These are phyloP conservation scores for Cantharellus anzutake DNA, from an alignment of 768 basidiomycete genomes.

Conservation along the genomic window DNA sequence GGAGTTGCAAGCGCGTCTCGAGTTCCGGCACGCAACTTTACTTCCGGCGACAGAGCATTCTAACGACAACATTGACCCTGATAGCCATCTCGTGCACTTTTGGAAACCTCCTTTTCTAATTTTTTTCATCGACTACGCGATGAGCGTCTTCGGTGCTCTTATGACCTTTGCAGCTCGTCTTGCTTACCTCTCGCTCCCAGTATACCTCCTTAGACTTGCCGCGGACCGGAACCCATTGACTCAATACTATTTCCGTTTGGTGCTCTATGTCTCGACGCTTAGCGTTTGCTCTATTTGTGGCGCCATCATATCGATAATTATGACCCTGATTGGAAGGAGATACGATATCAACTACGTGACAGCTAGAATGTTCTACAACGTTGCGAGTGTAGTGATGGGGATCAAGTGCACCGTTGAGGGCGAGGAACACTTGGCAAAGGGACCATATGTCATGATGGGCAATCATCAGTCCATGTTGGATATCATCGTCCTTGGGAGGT, in stretches of 20 bases:
- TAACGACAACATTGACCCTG: no score
- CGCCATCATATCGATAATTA: constrained; percentile 41
- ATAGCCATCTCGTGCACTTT: no score
- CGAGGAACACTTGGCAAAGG: constrained; percentile 51
- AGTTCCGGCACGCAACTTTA: no score
- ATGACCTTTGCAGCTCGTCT: constrained; percentile 14
- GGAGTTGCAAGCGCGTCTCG: no score
- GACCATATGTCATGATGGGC: constrained; percentile 56
- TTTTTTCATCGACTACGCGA: not conserved
- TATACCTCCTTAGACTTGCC: constrained; percentile 42
- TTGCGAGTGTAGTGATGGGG: constrained; percentile 44
- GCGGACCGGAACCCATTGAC: constrained; percentile 34
- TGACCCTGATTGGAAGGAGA: constrained; percentile 46
- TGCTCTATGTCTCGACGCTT: constrained; percentile 54
- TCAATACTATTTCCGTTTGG: constrained; percentile 53
- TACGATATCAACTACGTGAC: constrained; percentile 70
- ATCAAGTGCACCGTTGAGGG: constrained; percentile 67
- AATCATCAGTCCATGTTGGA: constrained; percentile 95
- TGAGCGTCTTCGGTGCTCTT: not conserved
- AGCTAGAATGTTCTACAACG: constrained; percentile 61
- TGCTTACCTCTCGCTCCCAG: constrained; percentile 58
- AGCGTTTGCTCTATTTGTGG: constrained; percentile 55
- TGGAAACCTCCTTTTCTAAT: no score
- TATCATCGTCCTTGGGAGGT: constrained; percentile 66
- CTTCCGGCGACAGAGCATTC: no score